Evolutionary conservation across 257 asterid genomes (phyloP).

Genomic region (Agastache rugosa): DNA sequence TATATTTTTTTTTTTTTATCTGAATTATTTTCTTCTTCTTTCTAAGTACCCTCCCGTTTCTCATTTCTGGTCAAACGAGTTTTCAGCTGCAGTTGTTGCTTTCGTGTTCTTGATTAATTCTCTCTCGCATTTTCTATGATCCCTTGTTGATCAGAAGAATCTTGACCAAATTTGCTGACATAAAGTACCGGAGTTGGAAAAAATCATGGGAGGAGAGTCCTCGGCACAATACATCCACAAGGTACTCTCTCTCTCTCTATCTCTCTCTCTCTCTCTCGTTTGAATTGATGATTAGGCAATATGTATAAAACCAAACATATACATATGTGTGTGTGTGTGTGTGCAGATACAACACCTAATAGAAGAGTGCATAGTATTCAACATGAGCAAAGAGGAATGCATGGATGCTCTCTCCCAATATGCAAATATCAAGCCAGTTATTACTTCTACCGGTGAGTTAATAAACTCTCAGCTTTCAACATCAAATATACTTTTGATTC

Average conservation of each 20-base stretch:
- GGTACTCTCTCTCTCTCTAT: constrained; percentile 41
- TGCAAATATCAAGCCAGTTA: constrained; percentile 80
- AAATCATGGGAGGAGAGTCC: constrained; percentile 65
- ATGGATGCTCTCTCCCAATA: constrained; percentile 89
- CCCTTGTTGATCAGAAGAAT: background rate
- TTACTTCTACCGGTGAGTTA: constrained; percentile 70
- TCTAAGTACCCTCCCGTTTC: background rate
- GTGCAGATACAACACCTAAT: constrained; percentile 63
- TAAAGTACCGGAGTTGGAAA: background rate
- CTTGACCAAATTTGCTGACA: constrained; percentile 19
- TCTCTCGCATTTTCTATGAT: background rate
- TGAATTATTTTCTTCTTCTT: background rate
- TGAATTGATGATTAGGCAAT: background rate
- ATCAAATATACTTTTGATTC: too few species aligned
- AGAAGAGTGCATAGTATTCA: constrained; percentile 81
- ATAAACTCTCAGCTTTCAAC: too few species aligned
- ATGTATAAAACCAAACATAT: too few species aligned
- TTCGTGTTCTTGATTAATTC: background rate
- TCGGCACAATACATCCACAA: constrained; percentile 75
- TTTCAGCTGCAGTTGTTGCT: background rate
- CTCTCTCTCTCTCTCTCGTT: background rate
- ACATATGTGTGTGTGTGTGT: too few species aligned
- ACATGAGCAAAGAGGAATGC: constrained; percentile 93
- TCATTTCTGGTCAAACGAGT: background rate
- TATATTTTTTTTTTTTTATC: background rate